phyloP scores from a whole-genome alignment of 2,329 filamentous ascomycete genomes.

The Dactylonectria estremocensis region DNA sequence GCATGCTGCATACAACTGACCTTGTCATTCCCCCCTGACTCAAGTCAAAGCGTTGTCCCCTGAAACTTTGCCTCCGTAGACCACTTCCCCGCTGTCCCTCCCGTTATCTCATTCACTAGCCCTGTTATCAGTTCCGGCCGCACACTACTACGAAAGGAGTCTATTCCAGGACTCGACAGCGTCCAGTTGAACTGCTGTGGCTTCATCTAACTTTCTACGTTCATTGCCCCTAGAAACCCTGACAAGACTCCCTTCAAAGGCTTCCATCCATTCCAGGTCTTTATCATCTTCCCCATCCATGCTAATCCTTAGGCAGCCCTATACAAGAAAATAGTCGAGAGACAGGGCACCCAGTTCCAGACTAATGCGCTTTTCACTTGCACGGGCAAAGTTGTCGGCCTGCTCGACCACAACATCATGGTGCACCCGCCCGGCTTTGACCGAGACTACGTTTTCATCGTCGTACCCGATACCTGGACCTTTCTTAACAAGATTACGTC shows the following conservation, averaged over 20 bases:
- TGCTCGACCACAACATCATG: conserved; percentile 5
- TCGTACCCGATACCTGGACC: conserved; percentile 10
- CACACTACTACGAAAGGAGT: not conserved
- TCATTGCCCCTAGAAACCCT: not conserved
- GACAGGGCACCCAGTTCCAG: not conserved
- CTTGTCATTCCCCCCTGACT: not conserved
- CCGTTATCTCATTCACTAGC: not conserved
- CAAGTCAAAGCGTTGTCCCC: not conserved
- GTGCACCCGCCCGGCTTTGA: not conserved
- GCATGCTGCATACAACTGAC: not conserved
- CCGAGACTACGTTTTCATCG: conserved; percentile 11
- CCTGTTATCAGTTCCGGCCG: not conserved
- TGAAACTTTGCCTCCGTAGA: not conserved
- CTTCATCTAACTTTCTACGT: not conserved
- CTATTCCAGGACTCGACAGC: not conserved
- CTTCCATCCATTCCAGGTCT: conserved; percentile 9
- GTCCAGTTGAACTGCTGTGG: not conserved
- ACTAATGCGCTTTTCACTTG: not conserved
- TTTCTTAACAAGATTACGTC: not conserved
- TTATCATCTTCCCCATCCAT: conserved; percentile 11
- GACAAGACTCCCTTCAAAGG: conserved; percentile 6
- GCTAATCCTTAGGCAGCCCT: not conserved
- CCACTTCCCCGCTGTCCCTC: not conserved
- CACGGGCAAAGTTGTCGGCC: conserved; percentile 2
- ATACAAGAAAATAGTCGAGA: conserved; percentile 3